A percentile compares a stretch with the other conserved stretches of the same genome.
phyloP scores from a whole-genome alignment of 2,329 filamentous ascomycete species.

The Xylariomycetidae sp. region DNA sequence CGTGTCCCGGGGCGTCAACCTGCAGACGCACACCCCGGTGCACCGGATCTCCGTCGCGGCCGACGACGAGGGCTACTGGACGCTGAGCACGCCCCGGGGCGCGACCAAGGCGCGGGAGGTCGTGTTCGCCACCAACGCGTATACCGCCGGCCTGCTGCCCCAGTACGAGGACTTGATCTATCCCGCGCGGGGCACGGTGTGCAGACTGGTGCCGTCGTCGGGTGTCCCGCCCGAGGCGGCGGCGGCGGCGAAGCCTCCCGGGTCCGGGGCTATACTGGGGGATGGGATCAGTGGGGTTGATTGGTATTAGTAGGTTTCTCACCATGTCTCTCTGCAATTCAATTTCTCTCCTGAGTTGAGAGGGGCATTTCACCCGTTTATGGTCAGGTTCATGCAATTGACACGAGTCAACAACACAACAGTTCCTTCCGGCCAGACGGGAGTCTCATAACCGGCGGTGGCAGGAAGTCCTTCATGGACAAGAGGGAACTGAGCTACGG shows the following conservation, averaged over 20 bases:
- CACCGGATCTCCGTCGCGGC: conserved; percentile 13
- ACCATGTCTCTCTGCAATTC: no score
- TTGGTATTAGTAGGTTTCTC: no score
- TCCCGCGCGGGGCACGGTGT: conserved; percentile 48
- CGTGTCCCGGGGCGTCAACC: conserved; percentile 16
- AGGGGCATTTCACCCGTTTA: no score
- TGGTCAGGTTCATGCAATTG: no score
- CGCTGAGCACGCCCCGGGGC: conserved; percentile 50
- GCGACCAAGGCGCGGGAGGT: conserved; percentile 47
- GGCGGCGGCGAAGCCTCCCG: no score
- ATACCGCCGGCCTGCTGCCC: conserved; percentile 57
- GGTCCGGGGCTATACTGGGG: no score
- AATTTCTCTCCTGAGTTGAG: no score
- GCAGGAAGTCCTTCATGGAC: conserved; percentile 26
- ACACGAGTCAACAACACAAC: no score
- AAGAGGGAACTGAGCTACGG: conserved; percentile 38
- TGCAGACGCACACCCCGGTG: conserved; percentile 24
- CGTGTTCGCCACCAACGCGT: conserved; percentile 64
- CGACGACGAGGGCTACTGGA: conserved; percentile 32
- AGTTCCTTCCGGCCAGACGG: conserved; percentile 41
- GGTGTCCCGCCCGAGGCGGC: no score
- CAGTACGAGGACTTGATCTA: conserved; percentile 57
- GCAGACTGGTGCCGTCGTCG: conserved; percentile 12
- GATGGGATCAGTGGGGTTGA: no score
- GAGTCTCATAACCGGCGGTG: conserved; percentile 36